Base-by-base conservation (phyloP, 176 grass and related monocot genomes). In the Triticum urartu region DNA sequence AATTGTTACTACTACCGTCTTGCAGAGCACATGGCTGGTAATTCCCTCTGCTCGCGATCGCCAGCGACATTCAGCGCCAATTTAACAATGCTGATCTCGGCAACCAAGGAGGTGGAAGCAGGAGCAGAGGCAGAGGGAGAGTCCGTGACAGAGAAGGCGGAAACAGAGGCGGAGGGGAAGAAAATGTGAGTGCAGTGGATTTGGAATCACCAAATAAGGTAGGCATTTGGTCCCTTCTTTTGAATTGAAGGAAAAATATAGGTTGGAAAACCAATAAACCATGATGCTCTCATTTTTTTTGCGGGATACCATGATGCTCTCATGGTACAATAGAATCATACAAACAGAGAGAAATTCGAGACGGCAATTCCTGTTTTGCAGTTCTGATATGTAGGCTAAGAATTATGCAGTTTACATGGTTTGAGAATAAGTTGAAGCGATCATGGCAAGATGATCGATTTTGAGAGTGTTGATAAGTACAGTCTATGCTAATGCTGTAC, bases 41-140 rank as follows among this genome's bases (percentile, higher is more conserved):
- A 42, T 10, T 42, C 39, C 39, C 39, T 42, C 9, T 42, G 39
- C 39, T 42, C 39, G 61, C 87, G 52, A 7, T 93, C 9, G 84
- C 77, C 14, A 71, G 76, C 2, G 48, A 61, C 0, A 32, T 87
- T 89, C 5, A 21, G 24, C 3, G 63, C 79, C 3, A 58, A 91
- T 85, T 86, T 67, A 3, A 59, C 70, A 81, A 67, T 93, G 71
- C n/a, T 74, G 62, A 21, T 78, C 47, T 30, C 28, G 28, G 28
- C 28, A 2, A 30, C 28, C 28, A 30, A 30, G 28, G 28, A 30
- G 28, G 28, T 30, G 28, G 28, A 30, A 30, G 28, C 28, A 30
- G 28, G 28, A 30, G 28, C 28, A 30, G 28, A 30, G 28, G 28
- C 28, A 2, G 28, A 30, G 9, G 21, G 15, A 15, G 89, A 80